Base-by-base conservation (phyloP, 148 eudicot species). In the Vaccinium corymbosum region DNA sequence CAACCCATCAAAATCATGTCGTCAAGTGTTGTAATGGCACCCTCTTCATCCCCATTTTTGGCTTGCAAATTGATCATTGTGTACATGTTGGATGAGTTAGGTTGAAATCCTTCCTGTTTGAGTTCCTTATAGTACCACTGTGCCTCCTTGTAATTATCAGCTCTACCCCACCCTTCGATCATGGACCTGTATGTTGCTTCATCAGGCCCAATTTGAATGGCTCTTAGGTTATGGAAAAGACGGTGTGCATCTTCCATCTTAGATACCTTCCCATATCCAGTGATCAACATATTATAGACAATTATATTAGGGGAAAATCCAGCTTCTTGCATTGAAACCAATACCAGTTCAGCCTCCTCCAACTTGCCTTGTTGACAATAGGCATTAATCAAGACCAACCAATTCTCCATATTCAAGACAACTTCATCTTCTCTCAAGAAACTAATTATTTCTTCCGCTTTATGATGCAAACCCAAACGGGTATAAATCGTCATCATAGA, bases 151-250 rank as follows among this genome's bases (percentile, higher is more conserved):
- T 91, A 90, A 82, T 90, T 90, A 57, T 91, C 88, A 17, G 82
- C 91, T 85, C 95, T 86, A 78, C 97, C 95, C 97, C 98, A 96
- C 64, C 99, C 99, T 92, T 96, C 99, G 80, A 96, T 88, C 95
- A 96, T 92, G n/a, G 98, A 93, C 88, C 99, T 91, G 84, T 90
- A 94, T 42, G 98, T 92, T 68, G 94, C 89, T 89, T 94, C 98
- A 87, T 96, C 97, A 80, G 98, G 97, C 83, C 86, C 84, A 82
- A 96, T 66, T 51, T 93, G 94, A 81, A 88, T 82, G 80, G 85
- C 80, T 59, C 62, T 83, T 49, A 96, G 87, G 83, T 86, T 87
- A 68, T 53, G 87, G 84, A 93, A 91, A 50, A 91, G 25, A 49
- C 84, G 64, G 59, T 93, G 87, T 51, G 98, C 99, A 83, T 83